These are phyloP conservation scores for Conoideocrella luteorostrata DNA, from an alignment of 2,329 filamentous ascomycete genomes.

Conservation along the genomic window DNA sequence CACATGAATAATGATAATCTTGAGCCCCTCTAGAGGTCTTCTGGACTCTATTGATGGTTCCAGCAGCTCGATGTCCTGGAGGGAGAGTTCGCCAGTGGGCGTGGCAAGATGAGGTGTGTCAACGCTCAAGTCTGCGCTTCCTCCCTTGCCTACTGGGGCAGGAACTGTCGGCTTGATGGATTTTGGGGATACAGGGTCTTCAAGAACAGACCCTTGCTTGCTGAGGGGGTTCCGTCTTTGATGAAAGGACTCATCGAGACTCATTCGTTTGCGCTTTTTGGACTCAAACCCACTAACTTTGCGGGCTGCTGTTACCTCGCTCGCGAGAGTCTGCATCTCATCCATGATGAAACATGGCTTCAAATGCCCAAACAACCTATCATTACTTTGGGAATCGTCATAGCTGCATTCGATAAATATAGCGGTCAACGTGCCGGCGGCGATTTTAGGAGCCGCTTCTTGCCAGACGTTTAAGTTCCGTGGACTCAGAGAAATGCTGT, in stretches of 20 bases:
- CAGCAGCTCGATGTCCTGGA: conserved; percentile 30
- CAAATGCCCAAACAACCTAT: conserved; percentile 80
- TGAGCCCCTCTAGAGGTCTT: conserved; percentile 61
- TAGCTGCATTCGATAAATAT: conserved; percentile 97
- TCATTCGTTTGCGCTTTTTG: conserved; percentile 60
- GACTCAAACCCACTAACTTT: conserved; percentile 29
- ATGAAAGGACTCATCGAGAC: conserved; percentile 15
- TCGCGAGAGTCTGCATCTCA: conserved; percentile 68
- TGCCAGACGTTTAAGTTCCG: conserved; percentile 80
- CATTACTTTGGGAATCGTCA: conserved; percentile 70
- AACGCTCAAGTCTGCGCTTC: not conserved
- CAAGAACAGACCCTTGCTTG: conserved; percentile 19
- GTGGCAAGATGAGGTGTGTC: conserved; percentile 40
- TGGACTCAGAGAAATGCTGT: conserved; percentile 73
- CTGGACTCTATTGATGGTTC: conserved; percentile 16
- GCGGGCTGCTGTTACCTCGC: conserved; percentile 56
- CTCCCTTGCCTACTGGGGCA: conserved; percentile 13
- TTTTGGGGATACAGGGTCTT: conserved; percentile 48
- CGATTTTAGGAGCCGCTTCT: conserved; percentile 82
- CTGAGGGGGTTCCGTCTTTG: conserved; percentile 15
- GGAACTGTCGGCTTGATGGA: conserved; percentile 28
- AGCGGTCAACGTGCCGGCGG: conserved; percentile 61
- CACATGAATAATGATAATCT: conserved; percentile 85
- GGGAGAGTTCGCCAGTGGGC: conserved; percentile 39
- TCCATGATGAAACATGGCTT: conserved; percentile 75